Evolutionary conservation across 169 alveolate genomes (phyloP), one percentile per base, ranked within the genome.

Genomic region (Plasmodium yoelii): DNA sequence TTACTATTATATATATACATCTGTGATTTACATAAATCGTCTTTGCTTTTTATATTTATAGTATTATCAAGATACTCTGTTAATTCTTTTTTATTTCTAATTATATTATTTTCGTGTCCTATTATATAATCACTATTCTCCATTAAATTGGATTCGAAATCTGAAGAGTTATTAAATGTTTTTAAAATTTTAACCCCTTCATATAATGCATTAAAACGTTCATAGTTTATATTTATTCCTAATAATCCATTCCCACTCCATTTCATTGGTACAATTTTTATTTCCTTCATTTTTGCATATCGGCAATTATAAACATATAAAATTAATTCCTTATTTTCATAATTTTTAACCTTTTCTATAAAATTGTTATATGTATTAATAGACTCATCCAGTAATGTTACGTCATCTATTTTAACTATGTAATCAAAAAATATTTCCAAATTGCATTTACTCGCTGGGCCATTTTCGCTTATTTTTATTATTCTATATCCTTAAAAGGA

Each of bases 161-260:
- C 96, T 6, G 94, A 94, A 9, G 95, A 90, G 18, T 74, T 84
- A 34, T 92, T 93, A 46, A 80, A 87, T 12, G 92, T 92, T 1
- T 84, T 74, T 42, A 92, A 65, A 46, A 94, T 91, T 18, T 87
- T 77, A 6, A 84, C 87, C 4, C 96, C 96, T 86, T 94, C 94
- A 57, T 92, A 88, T 93, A 94, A 71, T 10, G 95, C 93, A 49
- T 87, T 92, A 44, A 91, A 84, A 19, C 56, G 86, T 24, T 88
- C 94, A 42, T 82, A 94, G 28, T 84, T 87, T 56, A 94, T 93
- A 18, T 93, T 77, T 26, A 92, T 87, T 4, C 96, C 96, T 67
- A 94, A 57, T 6, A 94, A 75, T 24, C 96, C 96, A 18, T 86
- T 87, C 22, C 96, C 96, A 7, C 91, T 88, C 96, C 96, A 94